A percentile compares a stretch with the other conserved stretches of the same genome.
phyloP scores from a whole-genome alignment of 805 yeast species.

The Nakazawaea sp. region DNA sequence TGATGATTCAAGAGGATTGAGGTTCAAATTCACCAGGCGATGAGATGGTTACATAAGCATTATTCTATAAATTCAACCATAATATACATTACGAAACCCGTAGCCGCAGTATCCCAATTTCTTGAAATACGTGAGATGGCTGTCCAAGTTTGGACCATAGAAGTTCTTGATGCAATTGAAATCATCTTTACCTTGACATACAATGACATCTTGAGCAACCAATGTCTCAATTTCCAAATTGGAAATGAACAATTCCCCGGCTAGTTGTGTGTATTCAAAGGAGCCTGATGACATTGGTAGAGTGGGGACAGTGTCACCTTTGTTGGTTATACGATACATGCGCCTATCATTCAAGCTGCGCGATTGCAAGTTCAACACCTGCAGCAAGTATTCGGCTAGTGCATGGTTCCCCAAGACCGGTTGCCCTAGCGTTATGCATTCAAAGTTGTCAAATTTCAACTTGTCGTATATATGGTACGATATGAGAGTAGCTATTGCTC shows the following conservation, averaged over 20 bases:
- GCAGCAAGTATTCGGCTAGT: conserved; percentile 31
- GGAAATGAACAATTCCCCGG: conserved; percentile 19
- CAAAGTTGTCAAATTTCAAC: conserved; percentile 24
- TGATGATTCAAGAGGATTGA: conserved; percentile 23
- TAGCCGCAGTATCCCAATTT: conserved; percentile 13
- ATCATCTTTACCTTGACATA: conserved; percentile 12
- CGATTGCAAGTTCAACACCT: background rate
- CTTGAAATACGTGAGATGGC: conserved; percentile 14
- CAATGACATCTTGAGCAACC: conserved; percentile 5
- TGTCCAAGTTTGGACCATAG: conserved; percentile 8
- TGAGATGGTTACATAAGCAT: conserved; percentile 4
- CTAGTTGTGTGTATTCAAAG: conserved; percentile 14
- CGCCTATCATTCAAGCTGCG: conserved; percentile 10
- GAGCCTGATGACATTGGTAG: conserved; percentile 11
- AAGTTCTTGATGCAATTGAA: conserved; percentile 11
- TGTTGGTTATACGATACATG: conserved; percentile 21
- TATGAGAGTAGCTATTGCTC: conserved; percentile 30
- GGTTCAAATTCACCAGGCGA: conserved; percentile 20
- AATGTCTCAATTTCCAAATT: conserved; percentile 10
- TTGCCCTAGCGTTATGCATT: conserved; percentile 34
- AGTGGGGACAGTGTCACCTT: conserved; percentile 21
- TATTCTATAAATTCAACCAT: background rate
- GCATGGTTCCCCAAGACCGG: conserved; percentile 33
- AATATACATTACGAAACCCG: conserved; percentile 2
- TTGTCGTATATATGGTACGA: conserved; percentile 29